Base-by-base conservation (phyloP, 192 early-diverging fungal genomes). In the Diversispora epigaea region DNA sequence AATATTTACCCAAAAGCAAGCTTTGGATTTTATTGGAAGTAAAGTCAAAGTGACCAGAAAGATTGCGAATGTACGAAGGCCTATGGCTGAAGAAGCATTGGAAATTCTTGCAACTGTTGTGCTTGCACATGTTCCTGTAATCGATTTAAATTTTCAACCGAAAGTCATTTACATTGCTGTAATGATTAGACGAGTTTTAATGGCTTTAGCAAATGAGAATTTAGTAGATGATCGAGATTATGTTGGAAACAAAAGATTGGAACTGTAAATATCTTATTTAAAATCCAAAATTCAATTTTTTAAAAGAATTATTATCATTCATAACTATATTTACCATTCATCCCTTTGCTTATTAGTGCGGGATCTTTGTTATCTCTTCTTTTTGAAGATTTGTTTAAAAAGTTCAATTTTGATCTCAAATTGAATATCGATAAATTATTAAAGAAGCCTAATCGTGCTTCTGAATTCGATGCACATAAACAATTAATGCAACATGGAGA, bases 351-450 rank as follows among this genome's bases (percentile, higher is more conserved):
- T 11, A n/a, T 50, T 82, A 93, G 92, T 65, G 97, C 97, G 44
- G 97, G 97, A 39, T 94, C 96, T 72, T 81, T 99, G 63, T 84
- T 99, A 2, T 93, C 94, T 6, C 89, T 99, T 19, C 81, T 99
- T 46, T 99, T 99, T 75, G 97, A 99, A 80, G 97, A 99, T 89
- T 83, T 96, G 76, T 99, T 99, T 86, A 99, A 99, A 79, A 89
- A 90, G 10, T 97, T 93, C 85, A 94, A 91, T 76, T 83, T 86
- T 19, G 89, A 92, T 68, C 81, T 99, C 71, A 96, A 99, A 83
- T 86, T 91, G 49, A 89, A 92, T 75, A 90, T 97, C 52, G 97
- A 99, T 84, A 93, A 91, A 76, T 86, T 96, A 14, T 81, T 99
- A 22, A 95, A 95, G 78, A 91, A 93, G 65, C 88, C 92, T 21